Evolutionary conservation across 306 rosid species (phyloP).

Genomic region (Gillenia trifoliata): DNA sequence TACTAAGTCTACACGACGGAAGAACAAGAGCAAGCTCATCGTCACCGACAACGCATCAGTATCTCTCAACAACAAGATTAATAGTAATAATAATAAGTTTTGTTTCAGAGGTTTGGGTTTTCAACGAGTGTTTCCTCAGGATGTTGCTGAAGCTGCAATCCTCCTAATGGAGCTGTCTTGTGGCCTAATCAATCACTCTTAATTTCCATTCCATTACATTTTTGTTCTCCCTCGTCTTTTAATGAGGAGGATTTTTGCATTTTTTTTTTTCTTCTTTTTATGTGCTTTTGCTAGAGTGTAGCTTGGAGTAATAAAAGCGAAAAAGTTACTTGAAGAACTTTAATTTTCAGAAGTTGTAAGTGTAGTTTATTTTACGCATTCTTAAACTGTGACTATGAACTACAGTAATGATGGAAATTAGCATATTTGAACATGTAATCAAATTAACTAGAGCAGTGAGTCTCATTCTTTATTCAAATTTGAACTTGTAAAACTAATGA

Average conservation of each 20-base stretch:
- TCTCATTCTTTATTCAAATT: too few relatives aligned
- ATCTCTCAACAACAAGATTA: neutral
- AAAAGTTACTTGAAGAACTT: neutral
- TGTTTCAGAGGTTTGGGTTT: slow-evolving; percentile 22
- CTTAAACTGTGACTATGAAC: neutral
- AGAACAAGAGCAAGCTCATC: slow-evolving; percentile 30
- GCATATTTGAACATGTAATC: neutral
- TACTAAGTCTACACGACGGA: slow-evolving; percentile 5
- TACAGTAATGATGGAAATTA: neutral
- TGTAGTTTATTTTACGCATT: neutral
- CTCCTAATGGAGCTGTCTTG: slow-evolving; percentile 66
- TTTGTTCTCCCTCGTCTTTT: neutral
- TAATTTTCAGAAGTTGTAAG: neutral
- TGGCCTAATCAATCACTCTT: slow-evolving; percentile 35
- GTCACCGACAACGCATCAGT: neutral
- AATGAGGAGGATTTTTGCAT: neutral
- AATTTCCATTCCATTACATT: neutral
- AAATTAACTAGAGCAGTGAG: too few relatives aligned
- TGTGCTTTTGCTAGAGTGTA: neutral
- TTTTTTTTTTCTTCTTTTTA: neutral
- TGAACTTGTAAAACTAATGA: too few relatives aligned
- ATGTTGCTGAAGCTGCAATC: slow-evolving; percentile 70
- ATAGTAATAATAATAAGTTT: slow-evolving; percentile 3
- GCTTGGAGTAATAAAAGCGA: neutral
- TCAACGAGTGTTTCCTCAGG: slow-evolving; percentile 42